Base-by-base conservation (phyloP, 345 rosid genomes). In the Excoecaria agallocha region DNA sequence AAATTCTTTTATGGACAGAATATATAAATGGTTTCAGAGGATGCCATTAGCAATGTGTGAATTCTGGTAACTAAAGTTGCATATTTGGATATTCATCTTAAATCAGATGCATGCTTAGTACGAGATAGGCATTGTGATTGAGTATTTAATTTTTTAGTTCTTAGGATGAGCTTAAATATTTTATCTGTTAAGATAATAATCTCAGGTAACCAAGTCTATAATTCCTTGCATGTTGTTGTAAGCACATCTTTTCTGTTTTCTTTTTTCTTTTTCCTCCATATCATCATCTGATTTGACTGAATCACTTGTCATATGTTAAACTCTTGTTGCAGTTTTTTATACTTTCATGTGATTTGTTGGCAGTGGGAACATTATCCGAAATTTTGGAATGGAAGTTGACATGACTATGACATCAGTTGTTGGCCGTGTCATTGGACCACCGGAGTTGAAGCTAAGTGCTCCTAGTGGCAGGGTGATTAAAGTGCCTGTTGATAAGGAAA, bases 401-500 rank as follows among this genome's bases (percentile, higher is more conserved):
- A 76, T 58, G 62, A 78, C 77, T 64, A 92, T 94, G 97, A 90
- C 97, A 59, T 65, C 66, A 46, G 92, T 94, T 17, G 51, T 1
- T 0, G 95, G 95, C 61, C 97, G 98, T 61, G 90, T 94, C 22
- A 85, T 92, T 56, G 79, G 79, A 70, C 91, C 97, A 38, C 97
- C 98, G 0, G 78, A 79, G 58, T 70, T 94, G 83, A 94, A 89
- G 79, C 45, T 92, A 38, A 75, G 83, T 9, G 79, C 72, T 39
- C 68, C 57, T 0, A 70, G 73, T 38, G 94, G 95, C n/a, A 69
- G 61, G 49, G 61, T 74, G 70, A 66, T 77, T 15, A 79, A 75
- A 45, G 60, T 87, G 49, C 65, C 78, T 38, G 97, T 91, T 63
- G 93, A 92, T 69, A 75, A 46, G 64, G 83, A 82, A 49, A 88